Conservation (phyloP, 345 rosid genomes). For the Citrus hindsii region DNA sequence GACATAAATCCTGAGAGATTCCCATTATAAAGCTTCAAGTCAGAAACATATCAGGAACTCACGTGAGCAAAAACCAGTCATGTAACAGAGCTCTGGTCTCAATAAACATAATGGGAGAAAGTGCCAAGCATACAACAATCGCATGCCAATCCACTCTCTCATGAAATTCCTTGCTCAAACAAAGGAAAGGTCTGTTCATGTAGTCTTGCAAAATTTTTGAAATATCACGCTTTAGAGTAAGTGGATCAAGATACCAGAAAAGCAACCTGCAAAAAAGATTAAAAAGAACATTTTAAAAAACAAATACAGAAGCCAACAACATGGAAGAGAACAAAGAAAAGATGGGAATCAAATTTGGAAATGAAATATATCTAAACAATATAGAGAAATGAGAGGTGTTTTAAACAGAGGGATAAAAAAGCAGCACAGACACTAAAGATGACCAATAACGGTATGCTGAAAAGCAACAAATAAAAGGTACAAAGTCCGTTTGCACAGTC, state of each 20-base stretch:
- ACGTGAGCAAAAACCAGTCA: constrained; percentile 71
- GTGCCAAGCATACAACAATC: constrained; percentile 39
- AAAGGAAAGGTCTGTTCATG: constrained; percentile 63
- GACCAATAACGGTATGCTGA: neutral
- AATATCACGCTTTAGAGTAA: constrained; percentile 52
- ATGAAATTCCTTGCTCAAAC: constrained; percentile 46
- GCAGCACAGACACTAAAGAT: neutral
- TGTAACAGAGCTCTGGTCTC: constrained; percentile 59
- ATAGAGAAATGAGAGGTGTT: neutral
- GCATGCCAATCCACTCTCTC: constrained; percentile 56
- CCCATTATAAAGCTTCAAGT: neutral
- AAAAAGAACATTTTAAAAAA: neutral
- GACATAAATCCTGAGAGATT: neutral
- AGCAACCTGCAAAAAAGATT: constrained; percentile 46
- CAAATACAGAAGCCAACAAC: neutral
- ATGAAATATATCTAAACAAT: neutral
- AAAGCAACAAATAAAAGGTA: neutral
- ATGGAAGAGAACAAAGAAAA: neutral
- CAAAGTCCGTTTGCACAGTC: neutral
- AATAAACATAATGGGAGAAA: constrained; percentile 53
- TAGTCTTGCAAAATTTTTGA: constrained; percentile 51
- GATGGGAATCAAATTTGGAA: neutral
- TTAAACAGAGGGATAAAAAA: neutral
- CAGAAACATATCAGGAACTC: constrained; percentile 28
- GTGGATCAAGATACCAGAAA: constrained; percentile 69